A percentile compares a stretch with the other conserved stretches of the same genome.
These are phyloP conservation scores for Colletotrichum orbiculare DNA, from an alignment of 2,329 filamentous ascomycete genomes.

Conservation along the genomic window DNA sequence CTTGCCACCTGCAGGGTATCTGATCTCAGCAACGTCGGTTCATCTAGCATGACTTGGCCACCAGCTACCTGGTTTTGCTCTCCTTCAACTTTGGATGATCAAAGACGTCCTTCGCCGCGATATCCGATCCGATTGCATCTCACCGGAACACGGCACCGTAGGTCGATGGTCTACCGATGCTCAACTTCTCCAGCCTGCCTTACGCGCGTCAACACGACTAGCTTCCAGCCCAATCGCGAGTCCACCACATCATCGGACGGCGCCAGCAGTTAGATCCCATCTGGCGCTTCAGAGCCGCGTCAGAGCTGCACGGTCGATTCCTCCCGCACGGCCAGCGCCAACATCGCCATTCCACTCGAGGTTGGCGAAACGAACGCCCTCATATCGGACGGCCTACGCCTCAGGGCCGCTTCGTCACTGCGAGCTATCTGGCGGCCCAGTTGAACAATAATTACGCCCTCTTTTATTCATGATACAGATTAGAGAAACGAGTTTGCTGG, in stretches of 20 bases:
- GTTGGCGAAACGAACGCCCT: conserved; percentile 33
- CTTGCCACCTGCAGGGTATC: neutral
- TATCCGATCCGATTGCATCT: conserved; percentile 5
- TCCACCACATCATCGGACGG: conserved; percentile 12
- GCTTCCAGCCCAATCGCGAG: neutral
- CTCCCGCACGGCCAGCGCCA: conserved; percentile 21
- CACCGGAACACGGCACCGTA: conserved; percentile 1
- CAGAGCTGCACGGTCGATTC: conserved; percentile 6
- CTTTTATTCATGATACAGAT: neutral
- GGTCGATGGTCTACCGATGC: conserved; percentile 10
- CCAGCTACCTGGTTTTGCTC: neutral
- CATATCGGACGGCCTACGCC: conserved; percentile 17
- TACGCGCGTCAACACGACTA: conserved; percentile 15
- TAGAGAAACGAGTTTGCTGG: neutral
- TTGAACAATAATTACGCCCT: neutral
- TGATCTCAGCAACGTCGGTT: neutral
- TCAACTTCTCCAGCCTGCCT: neutral
- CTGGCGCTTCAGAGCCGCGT: conserved; percentile 11
- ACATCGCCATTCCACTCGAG: conserved; percentile 5
- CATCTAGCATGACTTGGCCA: neutral
- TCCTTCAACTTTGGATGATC: neutral
- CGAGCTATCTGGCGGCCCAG: conserved; percentile 9
- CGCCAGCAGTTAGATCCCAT: neutral
- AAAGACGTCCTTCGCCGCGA: neutral
- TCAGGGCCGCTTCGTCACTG: conserved; percentile 28